Evolutionary conservation across 2,329 filamentous ascomycete species (phyloP).

Genomic region (Colletotrichum falcatum): DNA sequence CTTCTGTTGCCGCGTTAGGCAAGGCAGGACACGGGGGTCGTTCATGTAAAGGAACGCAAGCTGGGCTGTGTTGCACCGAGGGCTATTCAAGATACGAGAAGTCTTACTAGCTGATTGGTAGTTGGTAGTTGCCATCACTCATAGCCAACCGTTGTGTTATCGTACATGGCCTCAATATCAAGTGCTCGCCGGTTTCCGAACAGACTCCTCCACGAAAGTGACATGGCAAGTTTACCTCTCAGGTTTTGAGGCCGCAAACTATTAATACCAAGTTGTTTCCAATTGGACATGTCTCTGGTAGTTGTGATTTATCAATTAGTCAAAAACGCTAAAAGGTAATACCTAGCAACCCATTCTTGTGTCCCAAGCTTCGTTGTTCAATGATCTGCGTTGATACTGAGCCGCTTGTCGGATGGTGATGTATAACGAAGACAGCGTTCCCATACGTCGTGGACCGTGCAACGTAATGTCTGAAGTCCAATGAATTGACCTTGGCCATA

Average conservation of each 20-base stretch:
- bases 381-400: background rate
- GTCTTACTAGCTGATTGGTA: background rate
- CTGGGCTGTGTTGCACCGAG: background rate
- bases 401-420: too few species aligned
- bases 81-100: background rate
- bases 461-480: too few species aligned
- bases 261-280: too few species aligned
- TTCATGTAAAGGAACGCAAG: background rate
- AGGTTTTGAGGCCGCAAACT: background rate
- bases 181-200: background rate
- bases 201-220: background rate
- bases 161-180: background rate
- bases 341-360: too few species aligned
- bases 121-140: background rate
- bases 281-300: accelerated
- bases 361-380: background rate
- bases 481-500: background rate
- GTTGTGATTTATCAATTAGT: background rate
- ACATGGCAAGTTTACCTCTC: background rate
- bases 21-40: background rate
- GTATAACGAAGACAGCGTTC: background rate
- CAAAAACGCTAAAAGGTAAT: background rate
- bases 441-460: background rate
- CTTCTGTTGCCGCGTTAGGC: too few species aligned
- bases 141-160: background rate